Conservation (phyloP, 2,329 filamentous ascomycete genomes). For the Ceratocystis lukuohia region DNA sequence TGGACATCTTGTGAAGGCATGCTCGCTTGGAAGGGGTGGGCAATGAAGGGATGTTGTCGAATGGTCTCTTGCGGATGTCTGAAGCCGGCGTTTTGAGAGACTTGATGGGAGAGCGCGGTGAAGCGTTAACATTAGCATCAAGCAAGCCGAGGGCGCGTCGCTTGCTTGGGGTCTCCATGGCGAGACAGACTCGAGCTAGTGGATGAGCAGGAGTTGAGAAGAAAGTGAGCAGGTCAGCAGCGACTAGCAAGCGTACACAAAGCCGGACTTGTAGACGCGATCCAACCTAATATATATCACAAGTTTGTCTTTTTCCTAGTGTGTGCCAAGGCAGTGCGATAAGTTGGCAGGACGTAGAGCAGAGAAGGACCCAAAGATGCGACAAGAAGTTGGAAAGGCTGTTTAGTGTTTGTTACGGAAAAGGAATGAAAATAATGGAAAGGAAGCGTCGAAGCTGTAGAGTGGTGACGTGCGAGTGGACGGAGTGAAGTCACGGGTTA, state of each 20-base stretch:
- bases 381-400: background rate
- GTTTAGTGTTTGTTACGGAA: background rate
- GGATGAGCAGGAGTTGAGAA: background rate
- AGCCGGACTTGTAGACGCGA: background rate
- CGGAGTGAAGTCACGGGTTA: no score
- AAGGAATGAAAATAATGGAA: background rate
- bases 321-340: no score
- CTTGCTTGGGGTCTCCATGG: slow-evolving; percentile 18
- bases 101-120: slow-evolving; percentile 17
- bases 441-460: background rate
- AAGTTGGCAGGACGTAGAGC: no score
- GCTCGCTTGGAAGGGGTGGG: slow-evolving; percentile 11
- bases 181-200: background rate
- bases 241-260: no score
- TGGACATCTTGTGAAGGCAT: background rate
- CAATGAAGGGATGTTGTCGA: slow-evolving; percentile 13
- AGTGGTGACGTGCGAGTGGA: background rate
- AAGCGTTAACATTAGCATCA: slow-evolving; percentile 19
- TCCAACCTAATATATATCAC: background rate
- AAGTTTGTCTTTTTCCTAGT: no score
- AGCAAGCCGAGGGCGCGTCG: slow-evolving; percentile 20
- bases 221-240: background rate
- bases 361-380: background rate
- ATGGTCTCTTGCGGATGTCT: slow-evolving; percentile 7
- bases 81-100: slow-evolving; percentile 12